These are phyloP conservation scores for Jaminaea rosea DNA, from an alignment of 1,284 basidiomycete genomes.

Conservation along the genomic window DNA sequence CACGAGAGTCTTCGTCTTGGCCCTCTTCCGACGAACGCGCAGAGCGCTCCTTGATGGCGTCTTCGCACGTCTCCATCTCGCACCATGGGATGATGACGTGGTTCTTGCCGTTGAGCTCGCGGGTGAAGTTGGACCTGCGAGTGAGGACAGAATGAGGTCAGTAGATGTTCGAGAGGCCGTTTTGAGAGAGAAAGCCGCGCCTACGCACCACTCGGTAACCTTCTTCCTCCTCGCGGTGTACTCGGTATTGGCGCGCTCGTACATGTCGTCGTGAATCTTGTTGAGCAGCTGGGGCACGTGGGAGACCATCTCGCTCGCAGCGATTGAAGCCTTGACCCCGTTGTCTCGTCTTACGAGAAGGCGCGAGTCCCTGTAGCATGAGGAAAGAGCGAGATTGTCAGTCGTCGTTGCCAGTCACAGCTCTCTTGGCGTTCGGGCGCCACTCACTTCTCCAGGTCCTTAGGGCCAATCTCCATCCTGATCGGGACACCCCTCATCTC, in stretches of 20 bases:
- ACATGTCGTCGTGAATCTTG: conserved; percentile 85
- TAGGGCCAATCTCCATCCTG: conserved; percentile 90
- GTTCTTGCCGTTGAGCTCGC: conserved; percentile 78
- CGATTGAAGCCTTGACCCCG: conserved; percentile 49
- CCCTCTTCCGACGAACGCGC: conserved; percentile 51
- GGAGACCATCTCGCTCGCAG: conserved; percentile 14
- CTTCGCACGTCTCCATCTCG: conserved; percentile 84
- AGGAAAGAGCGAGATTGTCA: too few species aligned
- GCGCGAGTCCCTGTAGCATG: too few species aligned
- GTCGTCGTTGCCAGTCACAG: too few species aligned
- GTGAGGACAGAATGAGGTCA: too few species aligned
- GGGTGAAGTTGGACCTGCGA: too few species aligned
- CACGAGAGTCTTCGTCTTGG: conserved; percentile 59
- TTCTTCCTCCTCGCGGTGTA: conserved; percentile 68
- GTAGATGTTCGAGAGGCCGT: too few species aligned
- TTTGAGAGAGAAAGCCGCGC: too few species aligned
- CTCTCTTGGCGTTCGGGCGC: too few species aligned
- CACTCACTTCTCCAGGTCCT: conserved; percentile 80
- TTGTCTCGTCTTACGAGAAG: conserved; percentile 82
- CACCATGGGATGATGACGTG: conserved; percentile 93
- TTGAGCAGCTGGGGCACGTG: conserved; percentile 58
- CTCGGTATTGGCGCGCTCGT: conserved; percentile 63
- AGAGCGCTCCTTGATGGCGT: conserved; percentile 93
- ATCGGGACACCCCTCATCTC: conserved; percentile 83
- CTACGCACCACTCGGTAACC: conserved; percentile 75